Evolutionary conservation across 352 stramenopile species (phyloP).

Genomic region (Phytophthora capsici): DNA sequence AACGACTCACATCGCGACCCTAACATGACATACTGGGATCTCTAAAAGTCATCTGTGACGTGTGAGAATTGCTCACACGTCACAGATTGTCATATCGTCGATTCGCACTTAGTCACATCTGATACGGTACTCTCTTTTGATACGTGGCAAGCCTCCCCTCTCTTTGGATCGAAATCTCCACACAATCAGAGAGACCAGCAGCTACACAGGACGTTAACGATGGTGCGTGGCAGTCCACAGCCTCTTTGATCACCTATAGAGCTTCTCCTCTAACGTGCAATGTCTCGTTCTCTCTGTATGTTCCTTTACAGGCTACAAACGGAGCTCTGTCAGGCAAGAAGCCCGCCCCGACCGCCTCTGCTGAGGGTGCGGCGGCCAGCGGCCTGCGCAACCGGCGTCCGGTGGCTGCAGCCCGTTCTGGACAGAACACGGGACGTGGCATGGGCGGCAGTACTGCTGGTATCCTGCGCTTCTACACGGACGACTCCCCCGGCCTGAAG

Average conservation of each 20-base stretch:
- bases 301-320: slow-evolving; percentile 39
- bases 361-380: slow-evolving; percentile 71
- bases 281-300: background rate
- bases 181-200: slow-evolving; percentile 27
- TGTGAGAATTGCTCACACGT: slow-evolving; percentile 11
- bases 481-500: slow-evolving; percentile 96
- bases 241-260: background rate
- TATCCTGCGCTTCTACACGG: slow-evolving; percentile 98
- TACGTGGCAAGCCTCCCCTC: slow-evolving; percentile 34
- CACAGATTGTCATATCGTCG: slow-evolving; percentile 34
- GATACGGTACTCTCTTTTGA: slow-evolving; percentile 17
- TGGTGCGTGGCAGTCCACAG: slow-evolving; percentile 16
- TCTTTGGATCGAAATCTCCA: slow-evolving; percentile 19
- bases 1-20: slow-evolving; percentile 14
- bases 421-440: slow-evolving; percentile 78
- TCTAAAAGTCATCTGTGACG: slow-evolving; percentile 3
- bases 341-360: slow-evolving; percentile 62
- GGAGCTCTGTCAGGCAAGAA: slow-evolving; percentile 65
- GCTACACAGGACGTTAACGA: slow-evolving; percentile 5
- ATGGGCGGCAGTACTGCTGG: slow-evolving; percentile 89
- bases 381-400: slow-evolving; percentile 78
- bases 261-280: background rate
- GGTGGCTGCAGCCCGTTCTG: slow-evolving; percentile 43
- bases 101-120: slow-evolving; percentile 12
- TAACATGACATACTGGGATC: slow-evolving; percentile 25